phyloP scores from a whole-genome alignment of 306 rosid species.

The Cajanus cajan region DNA sequence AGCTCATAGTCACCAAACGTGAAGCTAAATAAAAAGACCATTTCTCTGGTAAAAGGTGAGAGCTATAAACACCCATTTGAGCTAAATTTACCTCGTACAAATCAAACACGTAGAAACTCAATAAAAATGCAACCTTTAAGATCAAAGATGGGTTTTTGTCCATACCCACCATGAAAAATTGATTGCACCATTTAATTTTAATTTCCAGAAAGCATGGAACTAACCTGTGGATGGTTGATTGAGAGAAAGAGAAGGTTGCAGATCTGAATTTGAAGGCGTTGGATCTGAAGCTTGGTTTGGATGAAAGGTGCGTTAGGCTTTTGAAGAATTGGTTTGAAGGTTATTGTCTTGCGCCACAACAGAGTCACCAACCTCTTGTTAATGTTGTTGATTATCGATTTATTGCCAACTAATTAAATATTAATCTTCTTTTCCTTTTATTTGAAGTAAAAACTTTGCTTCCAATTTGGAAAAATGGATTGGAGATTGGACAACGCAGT shows the following conservation, averaged over 20 bases:
- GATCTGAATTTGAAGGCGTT: slow-evolving; percentile 34
- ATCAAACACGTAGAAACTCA: slow-evolving; percentile 1
- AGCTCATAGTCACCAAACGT: background rate
- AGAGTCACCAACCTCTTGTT: slow-evolving; percentile 7
- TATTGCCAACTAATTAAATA: background rate
- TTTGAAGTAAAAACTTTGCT: background rate
- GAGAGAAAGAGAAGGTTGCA: background rate
- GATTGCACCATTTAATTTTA: background rate
- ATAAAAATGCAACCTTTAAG: slow-evolving; percentile 23
- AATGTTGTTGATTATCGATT: background rate
- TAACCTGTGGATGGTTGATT: slow-evolving; percentile 32
- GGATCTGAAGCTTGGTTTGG: slow-evolving; percentile 27
- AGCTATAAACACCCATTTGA: background rate
- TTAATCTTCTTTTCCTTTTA: background rate
- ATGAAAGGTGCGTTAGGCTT: background rate
- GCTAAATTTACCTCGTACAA: background rate
- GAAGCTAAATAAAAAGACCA: slow-evolving; percentile 17
- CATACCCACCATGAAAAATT: background rate
- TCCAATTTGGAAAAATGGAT: background rate
- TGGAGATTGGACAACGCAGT: background rate
- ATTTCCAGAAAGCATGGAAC: slow-evolving; percentile 13
- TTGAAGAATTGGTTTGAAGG: slow-evolving; percentile 1
- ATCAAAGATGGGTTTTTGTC: background rate
- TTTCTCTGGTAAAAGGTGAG: background rate
- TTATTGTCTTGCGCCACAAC: background rate